Evolutionary conservation across 2,329 filamentous ascomycete species (phyloP).

Genomic region (Fusarium sp.): DNA sequence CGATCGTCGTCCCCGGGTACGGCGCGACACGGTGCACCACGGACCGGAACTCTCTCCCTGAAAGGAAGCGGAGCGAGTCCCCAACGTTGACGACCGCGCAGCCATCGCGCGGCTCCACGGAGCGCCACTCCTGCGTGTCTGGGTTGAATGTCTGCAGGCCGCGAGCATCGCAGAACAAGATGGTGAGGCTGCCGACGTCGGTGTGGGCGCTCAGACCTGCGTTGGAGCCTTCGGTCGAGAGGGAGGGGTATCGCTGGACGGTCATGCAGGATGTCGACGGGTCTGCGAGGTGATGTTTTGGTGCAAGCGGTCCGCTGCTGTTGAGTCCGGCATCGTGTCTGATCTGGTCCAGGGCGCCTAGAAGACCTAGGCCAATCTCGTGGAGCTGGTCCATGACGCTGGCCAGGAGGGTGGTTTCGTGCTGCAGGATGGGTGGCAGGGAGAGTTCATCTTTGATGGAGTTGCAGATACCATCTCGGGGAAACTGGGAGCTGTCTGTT

Average conservation of each 20-base stretch:
- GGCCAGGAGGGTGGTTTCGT: background rate
- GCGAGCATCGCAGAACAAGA: background rate
- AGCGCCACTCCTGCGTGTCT: background rate
- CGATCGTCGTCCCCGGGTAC: background rate
- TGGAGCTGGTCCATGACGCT: background rate
- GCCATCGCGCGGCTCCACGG: background rate
- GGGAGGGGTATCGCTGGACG: background rate
- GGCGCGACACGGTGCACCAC: background rate
- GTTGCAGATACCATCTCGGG: constrained; percentile 1
- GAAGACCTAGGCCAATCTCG: background rate
- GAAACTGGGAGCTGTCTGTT: background rate
- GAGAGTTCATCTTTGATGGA: background rate
- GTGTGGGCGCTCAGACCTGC: constrained; percentile 6
- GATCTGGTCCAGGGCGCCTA: background rate
- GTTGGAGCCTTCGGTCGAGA: background rate
- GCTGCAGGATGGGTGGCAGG: background rate
- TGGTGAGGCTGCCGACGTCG: background rate
- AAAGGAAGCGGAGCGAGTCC: background rate
- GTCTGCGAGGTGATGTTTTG: background rate
- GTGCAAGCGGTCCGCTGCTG: background rate
- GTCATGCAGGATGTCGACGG: background rate
- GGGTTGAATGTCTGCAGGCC: background rate
- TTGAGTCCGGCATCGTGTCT: background rate
- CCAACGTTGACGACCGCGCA: constrained; percentile 7
- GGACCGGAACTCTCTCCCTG: background rate